Evolutionary conservation across 176 grass and related monocot genomes (phyloP), one percentile per base, ranked within the genome.

Genomic region (Pontederia crassipes): DNA sequence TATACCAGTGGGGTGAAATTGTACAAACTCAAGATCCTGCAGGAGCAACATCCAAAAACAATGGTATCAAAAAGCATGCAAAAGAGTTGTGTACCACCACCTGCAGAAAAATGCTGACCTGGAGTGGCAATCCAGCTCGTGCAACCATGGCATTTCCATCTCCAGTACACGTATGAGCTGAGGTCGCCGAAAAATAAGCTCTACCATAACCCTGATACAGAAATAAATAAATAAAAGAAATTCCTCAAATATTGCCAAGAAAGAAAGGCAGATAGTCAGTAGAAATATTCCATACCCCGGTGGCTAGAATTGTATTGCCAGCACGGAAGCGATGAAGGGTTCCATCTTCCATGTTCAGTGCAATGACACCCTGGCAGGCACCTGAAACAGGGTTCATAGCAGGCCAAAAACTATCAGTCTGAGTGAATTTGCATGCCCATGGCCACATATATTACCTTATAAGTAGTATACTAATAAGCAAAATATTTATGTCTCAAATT

Each of bases 1-100:
- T 62, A 90, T 90, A 71, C 87, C 87, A 51, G 87, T 90, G 48
- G 87, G 87, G 69, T 90, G 87, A 72, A 84, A 90, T 59, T 98
- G 88, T 54, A 92, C 88, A 86, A 98, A 98, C 77, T 98, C 93
- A 72, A 98, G 87, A 79, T 92, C 93, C 93, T 98, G 80, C 59
- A 77, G 64, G 72, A 53, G 57, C 66, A 60, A 70, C 32, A 72
- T 76, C 51, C 61, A 77, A 20, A 10, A 8, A 81, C 67, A 55
- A 28, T 24, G 20, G 20, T 24, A 24, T 24, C 20, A 24, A 24
- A 24, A 24, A 24, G 20, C 20, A 24, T 24, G 20, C 20, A 24
- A 24, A 24, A 24, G 0, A 24, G 20, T 24, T 24, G 20, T 24
- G 20, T 24, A 24, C 20, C 20, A 24, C 20, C 20, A 24, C 20